Conservation (phyloP, 108 stramenopile genomes). For the Cyclotella kingstonii region DNA sequence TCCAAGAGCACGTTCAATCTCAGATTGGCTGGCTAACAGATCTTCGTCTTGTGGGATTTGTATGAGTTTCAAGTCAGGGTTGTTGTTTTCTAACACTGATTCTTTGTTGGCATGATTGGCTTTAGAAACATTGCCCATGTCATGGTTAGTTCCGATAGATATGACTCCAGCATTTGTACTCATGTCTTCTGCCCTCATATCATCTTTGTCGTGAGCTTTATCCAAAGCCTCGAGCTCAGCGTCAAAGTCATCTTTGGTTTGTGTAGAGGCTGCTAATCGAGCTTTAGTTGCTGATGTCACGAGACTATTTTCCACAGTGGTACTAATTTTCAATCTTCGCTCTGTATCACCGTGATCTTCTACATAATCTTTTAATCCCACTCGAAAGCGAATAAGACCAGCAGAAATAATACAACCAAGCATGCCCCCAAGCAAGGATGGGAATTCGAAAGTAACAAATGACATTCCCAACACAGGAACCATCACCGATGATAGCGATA, state of each 20-base stretch:
- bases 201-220: neutral
- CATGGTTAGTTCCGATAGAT: neutral
- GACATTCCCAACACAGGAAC: conserved; percentile 48
- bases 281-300: neutral
- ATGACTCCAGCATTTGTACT: neutral
- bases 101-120: neutral
- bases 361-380: conserved; percentile 38
- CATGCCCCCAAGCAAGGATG: conserved; percentile 62
- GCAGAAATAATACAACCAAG: conserved; percentile 47
- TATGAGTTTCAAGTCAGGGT: conserved; percentile 4
- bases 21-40: neutral
- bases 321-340: conserved; percentile 11
- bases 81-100: conserved; percentile 5
- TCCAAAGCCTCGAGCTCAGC: conserved; percentile 10
- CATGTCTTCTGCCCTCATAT: neutral
- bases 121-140: neutral
- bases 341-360: neutral
- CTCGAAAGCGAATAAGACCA: conserved; percentile 42
- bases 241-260: neutral
- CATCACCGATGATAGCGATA: conserved; percentile 29
- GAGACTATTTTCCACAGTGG: conserved; percentile 3
- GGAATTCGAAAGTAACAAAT: conserved; percentile 56
- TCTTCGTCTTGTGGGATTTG: neutral
- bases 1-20: conserved; percentile 45
- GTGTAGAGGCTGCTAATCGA: neutral